phyloP scores from a whole-genome alignment of 305 asterid genomes.

The Solanum chacoense region DNA sequence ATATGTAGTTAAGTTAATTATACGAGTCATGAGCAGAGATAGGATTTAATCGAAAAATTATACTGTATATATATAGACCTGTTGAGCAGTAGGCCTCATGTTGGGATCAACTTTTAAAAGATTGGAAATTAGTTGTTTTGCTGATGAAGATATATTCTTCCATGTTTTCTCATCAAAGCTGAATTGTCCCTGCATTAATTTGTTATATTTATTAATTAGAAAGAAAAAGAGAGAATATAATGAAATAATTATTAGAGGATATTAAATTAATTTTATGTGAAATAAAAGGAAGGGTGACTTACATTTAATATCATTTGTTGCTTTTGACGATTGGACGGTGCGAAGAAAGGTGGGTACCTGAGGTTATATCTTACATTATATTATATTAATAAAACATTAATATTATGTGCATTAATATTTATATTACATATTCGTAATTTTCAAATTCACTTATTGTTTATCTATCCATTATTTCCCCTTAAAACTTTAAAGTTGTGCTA shows the following conservation, averaged over 20 bases:
- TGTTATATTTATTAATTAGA: background rate
- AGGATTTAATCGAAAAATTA: background rate
- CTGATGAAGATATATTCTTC: constrained; percentile 76
- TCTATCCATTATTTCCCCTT: no score
- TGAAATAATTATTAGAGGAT: background rate
- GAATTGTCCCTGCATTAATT: constrained; percentile 42
- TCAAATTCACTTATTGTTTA: no score
- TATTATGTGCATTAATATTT: background rate
- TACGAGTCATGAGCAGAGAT: background rate
- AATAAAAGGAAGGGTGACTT: constrained; percentile 1
- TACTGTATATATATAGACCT: constrained; percentile 16
- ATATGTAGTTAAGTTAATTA: background rate
- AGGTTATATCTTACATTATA: background rate
- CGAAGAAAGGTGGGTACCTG: constrained; percentile 79
- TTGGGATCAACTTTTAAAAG: constrained; percentile 63
- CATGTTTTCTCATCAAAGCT: constrained; percentile 84
- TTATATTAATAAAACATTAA: background rate
- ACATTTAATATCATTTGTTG: constrained; percentile 69
- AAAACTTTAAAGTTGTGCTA: background rate
- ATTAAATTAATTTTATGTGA: background rate
- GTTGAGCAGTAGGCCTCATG: constrained; percentile 60
- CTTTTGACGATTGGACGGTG: constrained; percentile 58
- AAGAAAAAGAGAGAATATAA: background rate
- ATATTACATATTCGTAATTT: no score
- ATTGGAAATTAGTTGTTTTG: constrained; percentile 50